Evolutionary conservation across 805 yeast genomes (phyloP).

Genomic region (Debaryomyces castellii): DNA sequence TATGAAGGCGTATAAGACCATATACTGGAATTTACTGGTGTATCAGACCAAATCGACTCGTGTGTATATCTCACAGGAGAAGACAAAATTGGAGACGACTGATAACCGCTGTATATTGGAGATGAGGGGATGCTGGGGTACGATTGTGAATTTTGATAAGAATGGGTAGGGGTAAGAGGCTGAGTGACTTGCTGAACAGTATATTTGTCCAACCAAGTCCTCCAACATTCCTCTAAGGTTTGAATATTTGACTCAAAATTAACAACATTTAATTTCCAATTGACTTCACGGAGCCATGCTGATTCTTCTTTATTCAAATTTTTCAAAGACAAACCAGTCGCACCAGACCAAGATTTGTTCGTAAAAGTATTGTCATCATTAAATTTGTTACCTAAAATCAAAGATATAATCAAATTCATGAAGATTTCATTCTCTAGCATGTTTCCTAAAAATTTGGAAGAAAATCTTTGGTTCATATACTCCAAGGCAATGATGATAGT

Average conservation of each 20-base stretch:
- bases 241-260: constrained; percentile 36
- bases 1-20: constrained; percentile 26
- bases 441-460: constrained; percentile 19
- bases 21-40: constrained; percentile 10
- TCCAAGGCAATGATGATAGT: constrained; percentile 80
- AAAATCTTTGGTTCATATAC: constrained; percentile 64
- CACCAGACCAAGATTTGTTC: constrained; percentile 92
- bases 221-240: constrained; percentile 46
- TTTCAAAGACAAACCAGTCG: constrained; percentile 73
- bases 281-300: constrained; percentile 60
- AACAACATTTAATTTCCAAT: constrained; percentile 56
- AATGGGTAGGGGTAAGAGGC: constrained; percentile 1
- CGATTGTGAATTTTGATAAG: not conserved
- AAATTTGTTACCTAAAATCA: constrained; percentile 87
- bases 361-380: constrained; percentile 97
- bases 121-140: constrained; percentile 19
- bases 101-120: constrained; percentile 16
- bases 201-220: constrained; percentile 41
- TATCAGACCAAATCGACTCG: constrained; percentile 28
- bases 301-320: constrained; percentile 68
- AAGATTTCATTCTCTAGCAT: constrained; percentile 42
- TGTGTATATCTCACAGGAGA: constrained; percentile 22
- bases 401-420: constrained; percentile 60
- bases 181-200: constrained; percentile 6
- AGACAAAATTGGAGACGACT: constrained; percentile 26